Evolutionary conservation across 1,284 basidiomycete species (phyloP), one percentile per base, ranked within the genome.

Genomic region (Gomphus bonarii): DNA sequence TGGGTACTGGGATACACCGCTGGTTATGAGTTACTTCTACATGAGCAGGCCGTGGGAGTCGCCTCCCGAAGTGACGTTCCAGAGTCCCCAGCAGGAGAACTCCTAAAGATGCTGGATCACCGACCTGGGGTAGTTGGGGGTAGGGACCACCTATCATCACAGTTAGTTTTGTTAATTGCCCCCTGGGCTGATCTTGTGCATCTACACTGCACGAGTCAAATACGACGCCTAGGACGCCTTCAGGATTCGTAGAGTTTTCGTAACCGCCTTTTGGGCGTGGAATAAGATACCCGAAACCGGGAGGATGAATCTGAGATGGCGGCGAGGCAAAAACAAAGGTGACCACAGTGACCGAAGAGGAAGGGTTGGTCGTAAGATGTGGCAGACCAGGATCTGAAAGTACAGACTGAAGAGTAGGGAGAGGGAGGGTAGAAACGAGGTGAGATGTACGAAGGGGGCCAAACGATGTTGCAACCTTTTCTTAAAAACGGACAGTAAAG

Each of bases 221-320:
- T 6, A 93, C 86, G 20, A 84, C 82, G 2, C 91, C 91, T 0
- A 94, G 76, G 35, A 92, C 76, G 7, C 85, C 80, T 59, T 79
- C 64, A 61, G 70, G 63, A 61, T 73, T 62, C 60, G 68, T 49
- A 61, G 60, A 18, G 64, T 60, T 65, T 58, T 63, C 70, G 67
- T 81, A 81, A 12, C 69, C 84, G 33, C 65, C 72, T 58, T 52
- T 62, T 0, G 87, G 81, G 7, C 94, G 85, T 0, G 95, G 93
- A 55, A 97, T 80, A 62, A 99, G 84, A 72, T 95, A 98, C 1
- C 95, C 95, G 69, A 98, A 98, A 0, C 95, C 95, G 12, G 79
- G 73, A 0, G 90, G 90, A 65, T 91, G 86, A 33, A 89, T 75
- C 25, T 61, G 62, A 9, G 69, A 65, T 6, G 78, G 75, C 22